These are phyloP conservation scores for Solanum clarkiae DNA, from an alignment of 257 asterid species.

Conservation along the genomic window DNA sequence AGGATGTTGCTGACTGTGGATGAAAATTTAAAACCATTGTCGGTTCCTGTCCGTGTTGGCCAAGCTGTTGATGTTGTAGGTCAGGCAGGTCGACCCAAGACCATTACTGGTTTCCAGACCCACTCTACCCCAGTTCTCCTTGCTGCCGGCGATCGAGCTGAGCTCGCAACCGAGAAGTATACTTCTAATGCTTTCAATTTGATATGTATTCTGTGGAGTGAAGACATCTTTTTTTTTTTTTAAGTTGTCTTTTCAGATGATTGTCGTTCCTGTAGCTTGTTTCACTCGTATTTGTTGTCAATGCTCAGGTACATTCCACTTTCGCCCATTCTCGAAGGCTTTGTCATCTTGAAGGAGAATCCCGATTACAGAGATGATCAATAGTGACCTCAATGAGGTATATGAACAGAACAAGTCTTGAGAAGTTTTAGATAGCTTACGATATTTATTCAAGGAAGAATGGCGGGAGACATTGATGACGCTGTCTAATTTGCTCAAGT, in stretches of 20 bases:
- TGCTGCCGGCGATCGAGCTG: constrained; percentile 93
- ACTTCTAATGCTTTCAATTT: neutral
- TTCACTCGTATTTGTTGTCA: neutral
- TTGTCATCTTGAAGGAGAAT: constrained; percentile 81
- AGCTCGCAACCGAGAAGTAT: constrained; percentile 93
- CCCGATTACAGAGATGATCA: constrained; percentile 72
- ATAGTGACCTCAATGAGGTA: neutral
- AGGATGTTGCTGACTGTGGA: constrained; percentile 92
- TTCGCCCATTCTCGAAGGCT: constrained; percentile 92
- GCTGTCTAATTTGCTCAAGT: neutral
- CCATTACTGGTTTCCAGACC: constrained; percentile 93
- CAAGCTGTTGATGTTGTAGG: constrained; percentile 98
- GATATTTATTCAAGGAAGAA: neutral
- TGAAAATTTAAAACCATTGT: constrained; percentile 74
- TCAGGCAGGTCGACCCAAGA: constrained; percentile 94
- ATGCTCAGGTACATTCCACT: constrained; percentile 66
- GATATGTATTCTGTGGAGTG: neutral
- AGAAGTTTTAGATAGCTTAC: neutral
- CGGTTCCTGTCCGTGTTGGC: constrained; percentile 94
- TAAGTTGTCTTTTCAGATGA: neutral
- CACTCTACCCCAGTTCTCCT: constrained; percentile 94
- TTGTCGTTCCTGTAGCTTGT: neutral
- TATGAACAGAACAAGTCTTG: neutral
- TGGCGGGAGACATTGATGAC: neutral
- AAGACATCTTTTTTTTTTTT: too few relatives aligned